Conservation (phyloP, 2,329 filamentous ascomycete species). For the Mariannaea elegans region DNA sequence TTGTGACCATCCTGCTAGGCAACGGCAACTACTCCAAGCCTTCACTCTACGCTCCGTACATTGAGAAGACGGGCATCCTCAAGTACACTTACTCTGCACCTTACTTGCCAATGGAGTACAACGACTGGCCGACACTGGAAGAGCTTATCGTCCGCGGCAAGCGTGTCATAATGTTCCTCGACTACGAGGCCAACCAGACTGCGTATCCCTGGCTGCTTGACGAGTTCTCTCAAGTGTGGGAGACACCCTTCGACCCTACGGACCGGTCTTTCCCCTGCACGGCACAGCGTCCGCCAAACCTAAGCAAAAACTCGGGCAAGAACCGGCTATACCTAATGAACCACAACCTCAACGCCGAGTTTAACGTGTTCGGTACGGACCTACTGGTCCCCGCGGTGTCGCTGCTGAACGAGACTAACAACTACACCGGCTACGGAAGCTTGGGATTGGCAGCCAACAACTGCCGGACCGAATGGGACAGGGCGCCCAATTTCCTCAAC, state of each 20-base stretch:
- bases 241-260: slow-evolving; percentile 83
- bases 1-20: slow-evolving; percentile 85
- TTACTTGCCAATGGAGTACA: slow-evolving; percentile 72
- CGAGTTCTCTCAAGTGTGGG: slow-evolving; percentile 89
- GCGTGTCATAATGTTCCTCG: slow-evolving; percentile 82
- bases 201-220: slow-evolving; percentile 85
- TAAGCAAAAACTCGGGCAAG: slow-evolving; percentile 62
- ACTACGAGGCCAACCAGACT: slow-evolving; percentile 84
- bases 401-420: slow-evolving; percentile 77
- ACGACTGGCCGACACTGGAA: slow-evolving; percentile 85
- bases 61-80: slow-evolving; percentile 76
- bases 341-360: slow-evolving; percentile 87
- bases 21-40: slow-evolving; percentile 79
- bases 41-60: slow-evolving; percentile 71
- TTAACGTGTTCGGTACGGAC: slow-evolving; percentile 70
- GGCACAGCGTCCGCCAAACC: slow-evolving; percentile 76
- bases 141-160: slow-evolving; percentile 77
- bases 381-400: slow-evolving; percentile 78
- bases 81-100: slow-evolving; percentile 79
- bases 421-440: slow-evolving; percentile 69
- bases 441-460: slow-evolving; percentile 71
- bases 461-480: slow-evolving; percentile 70
- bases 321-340: slow-evolving; percentile 83
- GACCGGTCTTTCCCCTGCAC: slow-evolving; percentile 77
- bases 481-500: slow-evolving; percentile 79